Base-by-base conservation (phyloP, 352 stramenopile genomes). In the Phytopythium aichiense region DNA sequence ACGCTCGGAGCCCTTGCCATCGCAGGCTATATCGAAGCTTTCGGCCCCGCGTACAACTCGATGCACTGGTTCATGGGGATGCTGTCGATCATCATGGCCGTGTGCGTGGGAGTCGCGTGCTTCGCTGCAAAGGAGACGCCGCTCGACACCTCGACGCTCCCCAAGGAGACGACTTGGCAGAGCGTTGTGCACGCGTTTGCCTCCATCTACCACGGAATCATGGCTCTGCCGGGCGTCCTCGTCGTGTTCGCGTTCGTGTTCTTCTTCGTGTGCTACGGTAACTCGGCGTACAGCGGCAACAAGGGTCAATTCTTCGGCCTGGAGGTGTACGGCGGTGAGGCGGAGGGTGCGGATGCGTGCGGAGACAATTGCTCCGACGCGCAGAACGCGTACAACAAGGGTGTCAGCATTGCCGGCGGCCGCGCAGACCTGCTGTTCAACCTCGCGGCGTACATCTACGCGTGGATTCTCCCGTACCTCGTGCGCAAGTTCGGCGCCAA, bases 301-400 rank as follows among this genome's bases (percentile, higher is more conserved):
- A 81, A 81, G 53, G 69, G 72, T 25, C 72, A 81, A 59, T 84
- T 81, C 61, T 84, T 80, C 45, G 74, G 74, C n/a, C 63, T 79
- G 30, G 66, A 69, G 56, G 74, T 84, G 1, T 73, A 70, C 48
- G 65, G 58, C 8, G 74, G 74, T 30, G 38, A 61, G 0, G 58
- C 74, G 16, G 37, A 45, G 7, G 73, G 63, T 23, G 73, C 73
- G 12, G 73, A 81, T 40, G 60, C 52, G 23, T 83, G 74, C n/a
- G 66, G 45, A 11, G 42, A 78, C 50, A 56, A 67, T 13, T 73
- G 66, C 61, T 59, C 59, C 20, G 54, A 62, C 25, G 64, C 61
- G 22, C 71, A 82, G 40, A 58, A 45, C 7, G 56, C 58, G 25
- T 82, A 79, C 63, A 78, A 78, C 52, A 58, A 79, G 20, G 74